Evolutionary conservation across 441 rosid species (phyloP).

Genomic region (Gossypium gossypioides): DNA sequence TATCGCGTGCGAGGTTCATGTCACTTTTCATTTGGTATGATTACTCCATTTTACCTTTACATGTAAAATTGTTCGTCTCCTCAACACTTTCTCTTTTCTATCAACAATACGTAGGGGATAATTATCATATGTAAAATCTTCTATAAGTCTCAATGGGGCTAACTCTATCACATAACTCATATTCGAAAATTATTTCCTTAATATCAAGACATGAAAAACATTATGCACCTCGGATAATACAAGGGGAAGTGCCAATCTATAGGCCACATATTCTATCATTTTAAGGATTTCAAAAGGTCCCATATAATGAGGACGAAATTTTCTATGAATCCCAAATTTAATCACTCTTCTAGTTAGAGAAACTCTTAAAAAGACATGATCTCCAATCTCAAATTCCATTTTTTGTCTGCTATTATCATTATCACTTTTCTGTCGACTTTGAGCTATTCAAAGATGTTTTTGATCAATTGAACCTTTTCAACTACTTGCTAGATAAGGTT

Average conservation of each 20-base stretch:
- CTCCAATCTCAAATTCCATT: neutral
- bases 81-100: neutral
- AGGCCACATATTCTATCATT: neutral
- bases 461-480: too few relatives aligned
- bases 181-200: neutral
- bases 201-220: too few relatives aligned
- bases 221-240: neutral
- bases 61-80: neutral
- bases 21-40: neutral
- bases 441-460: neutral
- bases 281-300: neutral
- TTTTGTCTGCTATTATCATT: too few relatives aligned
- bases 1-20: too few relatives aligned
- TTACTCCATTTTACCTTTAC: neutral
- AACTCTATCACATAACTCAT: neutral
- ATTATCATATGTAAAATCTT: neutral
- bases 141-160: neutral
- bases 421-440: neutral
- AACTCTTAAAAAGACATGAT: neutral
- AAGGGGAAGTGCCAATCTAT: neutral
- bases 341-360: neutral
- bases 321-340: neutral
- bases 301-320: too few relatives aligned
- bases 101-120: neutral
- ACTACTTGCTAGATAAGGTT: neutral